Conservation (phyloP, 2,329 filamentous ascomycete species). For the Trichoderma citrinoviride region DNA sequence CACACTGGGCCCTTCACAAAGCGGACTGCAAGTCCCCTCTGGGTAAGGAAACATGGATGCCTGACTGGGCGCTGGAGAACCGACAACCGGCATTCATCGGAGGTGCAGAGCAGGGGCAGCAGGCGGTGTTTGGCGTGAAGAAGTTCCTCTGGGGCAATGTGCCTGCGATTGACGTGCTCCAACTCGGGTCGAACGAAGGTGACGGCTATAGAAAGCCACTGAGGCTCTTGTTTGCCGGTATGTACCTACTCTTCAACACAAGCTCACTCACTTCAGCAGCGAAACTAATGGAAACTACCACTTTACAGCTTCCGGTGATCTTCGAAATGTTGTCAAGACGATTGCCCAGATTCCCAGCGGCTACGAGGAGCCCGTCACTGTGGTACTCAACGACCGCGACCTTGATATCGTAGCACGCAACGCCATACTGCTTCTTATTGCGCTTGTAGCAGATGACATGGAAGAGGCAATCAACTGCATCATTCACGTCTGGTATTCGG, state of each 20-base stretch:
- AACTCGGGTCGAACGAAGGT: slow-evolving; percentile 2
- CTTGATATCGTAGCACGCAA: slow-evolving; percentile 7
- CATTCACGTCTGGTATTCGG: slow-evolving; percentile 27
- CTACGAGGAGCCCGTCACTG: not conserved
- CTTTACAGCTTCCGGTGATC: not conserved
- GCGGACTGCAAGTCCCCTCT: not conserved
- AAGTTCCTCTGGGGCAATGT: slow-evolving; percentile 11
- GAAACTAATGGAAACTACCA: not conserved
- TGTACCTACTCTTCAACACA: not conserved
- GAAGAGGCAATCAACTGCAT: slow-evolving; percentile 24
- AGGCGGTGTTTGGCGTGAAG: not conserved
- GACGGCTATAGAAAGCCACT: not conserved
- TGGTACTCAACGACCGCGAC: not conserved
- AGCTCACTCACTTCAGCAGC: not conserved
- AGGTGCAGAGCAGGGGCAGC: not conserved
- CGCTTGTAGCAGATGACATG: slow-evolving; percentile 9
- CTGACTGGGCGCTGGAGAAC: not conserved
- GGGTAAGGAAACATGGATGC: not conserved
- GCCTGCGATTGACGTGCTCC: slow-evolving; percentile 3
- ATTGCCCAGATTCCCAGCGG: not conserved
- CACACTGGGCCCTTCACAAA: not conserved
- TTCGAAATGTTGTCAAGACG: slow-evolving; percentile 13
- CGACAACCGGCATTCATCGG: not conserved
- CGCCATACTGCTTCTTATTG: slow-evolving; percentile 8
- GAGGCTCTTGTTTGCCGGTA: slow-evolving; percentile 1